These are phyloP conservation scores for Glycyrrhiza uralensis DNA, from an alignment of 306 rosid genomes.

Conservation along the genomic window DNA sequence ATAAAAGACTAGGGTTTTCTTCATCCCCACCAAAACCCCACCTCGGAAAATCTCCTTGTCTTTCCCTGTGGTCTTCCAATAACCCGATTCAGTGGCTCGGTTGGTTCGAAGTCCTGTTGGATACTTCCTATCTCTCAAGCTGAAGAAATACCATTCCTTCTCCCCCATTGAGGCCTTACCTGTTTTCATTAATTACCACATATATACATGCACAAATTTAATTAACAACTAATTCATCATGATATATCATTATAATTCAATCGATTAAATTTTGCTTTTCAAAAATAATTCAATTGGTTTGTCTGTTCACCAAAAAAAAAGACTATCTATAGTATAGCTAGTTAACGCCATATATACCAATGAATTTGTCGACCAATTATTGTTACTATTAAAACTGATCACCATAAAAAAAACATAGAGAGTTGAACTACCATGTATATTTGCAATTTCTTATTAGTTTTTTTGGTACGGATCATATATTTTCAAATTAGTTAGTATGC, in stretches of 20 bases:
- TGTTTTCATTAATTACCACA: slow-evolving; percentile 22
- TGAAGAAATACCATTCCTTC: slow-evolving; percentile 92
- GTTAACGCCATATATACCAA: background rate
- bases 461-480: too few species aligned
- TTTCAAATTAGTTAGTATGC: background rate
- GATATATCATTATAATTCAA: background rate
- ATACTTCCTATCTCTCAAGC: slow-evolving; percentile 74
- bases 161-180: slow-evolving; percentile 93
- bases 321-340: too few species aligned
- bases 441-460: background rate
- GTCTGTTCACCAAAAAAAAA: background rate
- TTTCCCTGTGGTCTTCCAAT: slow-evolving; percentile 96
- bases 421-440: background rate
- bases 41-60: slow-evolving; percentile 68
- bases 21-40: slow-evolving; percentile 74
- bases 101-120: slow-evolving; percentile 92
- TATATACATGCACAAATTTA: too few species aligned
- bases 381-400: background rate
- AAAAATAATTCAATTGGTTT: background rate
- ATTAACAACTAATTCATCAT: background rate
- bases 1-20: slow-evolving; percentile 94
- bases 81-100: slow-evolving; percentile 87
- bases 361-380: slow-evolving; percentile 9
- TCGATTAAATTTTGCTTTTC: too few species aligned
- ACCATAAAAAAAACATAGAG: background rate